These are phyloP conservation scores for Porphyrellus cyaneotinctus DNA, from an alignment of 768 basidiomycete species.

Conservation along the genomic window DNA sequence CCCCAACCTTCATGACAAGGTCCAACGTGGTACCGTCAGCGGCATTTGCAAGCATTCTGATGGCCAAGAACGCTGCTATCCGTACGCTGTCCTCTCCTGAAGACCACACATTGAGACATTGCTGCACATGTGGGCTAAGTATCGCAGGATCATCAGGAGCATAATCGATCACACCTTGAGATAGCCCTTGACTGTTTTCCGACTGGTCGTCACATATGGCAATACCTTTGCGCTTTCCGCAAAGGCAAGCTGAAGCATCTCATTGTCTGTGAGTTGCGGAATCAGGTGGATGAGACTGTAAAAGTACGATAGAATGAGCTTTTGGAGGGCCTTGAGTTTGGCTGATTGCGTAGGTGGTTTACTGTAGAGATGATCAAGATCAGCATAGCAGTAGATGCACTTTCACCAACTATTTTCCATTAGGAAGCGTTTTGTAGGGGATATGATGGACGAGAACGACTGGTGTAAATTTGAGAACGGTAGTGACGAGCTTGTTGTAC, in stretches of 20 bases:
- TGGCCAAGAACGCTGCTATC: constrained; percentile 81
- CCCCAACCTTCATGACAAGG: constrained; percentile 72
- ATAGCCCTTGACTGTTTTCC: constrained; percentile 82
- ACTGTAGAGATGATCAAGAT: constrained; percentile 38
- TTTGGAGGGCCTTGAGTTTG: constrained; percentile 82
- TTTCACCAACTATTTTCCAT: constrained; percentile 77
- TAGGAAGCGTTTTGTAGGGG: constrained; percentile 76
- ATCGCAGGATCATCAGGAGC: background rate
- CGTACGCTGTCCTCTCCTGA: constrained; percentile 75
- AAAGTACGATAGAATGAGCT: constrained; percentile 85
- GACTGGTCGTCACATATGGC: constrained; percentile 80
- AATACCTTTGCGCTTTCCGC: constrained; percentile 84
- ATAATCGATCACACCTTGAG: constrained; percentile 63
- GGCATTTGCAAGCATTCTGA: constrained; percentile 73
- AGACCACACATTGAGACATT: constrained; percentile 82
- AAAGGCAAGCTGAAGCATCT: constrained; percentile 65
- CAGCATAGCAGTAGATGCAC: too few relatives aligned
- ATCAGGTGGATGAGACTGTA: constrained; percentile 80
- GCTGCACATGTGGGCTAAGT: constrained; percentile 37
- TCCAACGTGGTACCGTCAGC: constrained; percentile 81
- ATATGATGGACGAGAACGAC: constrained; percentile 83
- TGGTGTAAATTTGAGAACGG: constrained; percentile 86
- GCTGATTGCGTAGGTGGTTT: constrained; percentile 79
- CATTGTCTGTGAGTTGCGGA: constrained; percentile 66
- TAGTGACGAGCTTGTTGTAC: constrained; percentile 90